Percentiles rank a stretch among this genome's conserved stretches.
Conservation (phyloP, 1,284 basidiomycete genomes). For the Apiotrichum akiyoshidainum region DNA sequence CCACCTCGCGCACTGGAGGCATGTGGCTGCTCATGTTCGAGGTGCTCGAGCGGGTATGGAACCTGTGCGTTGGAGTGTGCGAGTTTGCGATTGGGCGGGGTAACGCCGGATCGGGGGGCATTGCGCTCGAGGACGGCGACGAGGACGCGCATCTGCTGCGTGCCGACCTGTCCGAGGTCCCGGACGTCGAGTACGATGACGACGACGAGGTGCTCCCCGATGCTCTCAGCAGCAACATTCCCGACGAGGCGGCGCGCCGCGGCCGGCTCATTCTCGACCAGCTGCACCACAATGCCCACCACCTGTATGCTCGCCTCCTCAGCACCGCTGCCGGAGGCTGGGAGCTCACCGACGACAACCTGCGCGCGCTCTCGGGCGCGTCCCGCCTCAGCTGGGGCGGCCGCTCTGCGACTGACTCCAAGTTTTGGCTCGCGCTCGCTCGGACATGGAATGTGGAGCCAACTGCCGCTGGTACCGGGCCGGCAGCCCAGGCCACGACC, state of each 20-base stretch:
- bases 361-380: constrained; percentile 14
- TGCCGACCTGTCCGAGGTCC: constrained; percentile 17
- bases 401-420: constrained; percentile 2
- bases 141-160: constrained; percentile 33
- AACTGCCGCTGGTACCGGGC: not conserved
- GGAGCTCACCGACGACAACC: constrained; percentile 19
- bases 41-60: constrained; percentile 35
- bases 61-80: constrained; percentile 45
- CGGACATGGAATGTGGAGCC: constrained; percentile 23
- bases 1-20: constrained; percentile 20
- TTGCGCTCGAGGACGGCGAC: constrained; percentile 33
- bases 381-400: constrained; percentile 14
- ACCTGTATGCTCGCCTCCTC: constrained; percentile 32
- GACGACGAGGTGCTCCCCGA: not conserved
- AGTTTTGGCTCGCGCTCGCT: constrained; percentile 20
- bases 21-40: constrained; percentile 45
- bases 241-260: constrained; percentile 29
- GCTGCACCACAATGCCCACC: constrained; percentile 43
- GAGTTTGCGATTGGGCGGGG: constrained; percentile 44
- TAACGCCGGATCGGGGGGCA: constrained; percentile 16
- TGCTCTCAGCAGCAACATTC: not conserved
- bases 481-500: too few species aligned
- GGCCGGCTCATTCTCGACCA: constrained; percentile 40
- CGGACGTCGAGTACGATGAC: constrained; percentile 12
- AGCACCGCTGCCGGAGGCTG: constrained; percentile 15